phyloP scores from a whole-genome alignment of 768 basidiomycete species.

The Cyclocybe cylindracea region DNA sequence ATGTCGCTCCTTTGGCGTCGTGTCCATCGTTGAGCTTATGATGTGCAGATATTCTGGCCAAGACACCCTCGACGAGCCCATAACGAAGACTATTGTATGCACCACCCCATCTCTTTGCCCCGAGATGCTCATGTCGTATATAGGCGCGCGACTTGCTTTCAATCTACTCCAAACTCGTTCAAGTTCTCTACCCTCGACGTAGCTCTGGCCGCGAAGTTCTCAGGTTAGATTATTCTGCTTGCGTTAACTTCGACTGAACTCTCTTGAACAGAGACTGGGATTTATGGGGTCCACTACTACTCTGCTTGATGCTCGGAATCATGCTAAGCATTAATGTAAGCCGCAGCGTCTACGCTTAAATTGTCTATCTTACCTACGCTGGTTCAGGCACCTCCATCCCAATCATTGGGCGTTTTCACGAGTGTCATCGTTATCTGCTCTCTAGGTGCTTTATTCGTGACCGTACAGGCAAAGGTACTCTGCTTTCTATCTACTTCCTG shows the following conservation, averaged over 20 bases:
- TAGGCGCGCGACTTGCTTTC: constrained; percentile 89
- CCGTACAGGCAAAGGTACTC: constrained; percentile 89
- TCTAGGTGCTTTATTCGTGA: constrained; percentile 86
- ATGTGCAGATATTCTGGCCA: constrained; percentile 67
- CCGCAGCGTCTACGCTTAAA: not conserved
- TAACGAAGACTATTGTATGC: constrained; percentile 84
- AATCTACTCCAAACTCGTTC: constrained; percentile 89
- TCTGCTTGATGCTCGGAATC: constrained; percentile 78
- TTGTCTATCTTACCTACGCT: not conserved
- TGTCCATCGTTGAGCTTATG: not conserved
- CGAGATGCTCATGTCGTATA: not conserved
- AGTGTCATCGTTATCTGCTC: constrained; percentile 93
- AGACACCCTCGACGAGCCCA: constrained; percentile 92
- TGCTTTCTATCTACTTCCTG: constrained; percentile 8
- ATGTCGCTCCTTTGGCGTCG: constrained; percentile 18
- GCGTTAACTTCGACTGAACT: not conserved
- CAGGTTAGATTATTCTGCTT: constrained; percentile 43
- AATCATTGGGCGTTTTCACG: constrained; percentile 89
- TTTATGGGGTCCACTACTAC: constrained; percentile 91
- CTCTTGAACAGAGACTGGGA: constrained; percentile 86
- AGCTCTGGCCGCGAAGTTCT: constrained; percentile 78
- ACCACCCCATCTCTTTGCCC: not conserved
- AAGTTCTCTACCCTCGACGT: constrained; percentile 88
- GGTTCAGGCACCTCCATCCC: constrained; percentile 76
- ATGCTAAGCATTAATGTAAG: constrained; percentile 84